Base-by-base conservation (phyloP, 1,284 basidiomycete genomes). In the Mycena citricolor region DNA sequence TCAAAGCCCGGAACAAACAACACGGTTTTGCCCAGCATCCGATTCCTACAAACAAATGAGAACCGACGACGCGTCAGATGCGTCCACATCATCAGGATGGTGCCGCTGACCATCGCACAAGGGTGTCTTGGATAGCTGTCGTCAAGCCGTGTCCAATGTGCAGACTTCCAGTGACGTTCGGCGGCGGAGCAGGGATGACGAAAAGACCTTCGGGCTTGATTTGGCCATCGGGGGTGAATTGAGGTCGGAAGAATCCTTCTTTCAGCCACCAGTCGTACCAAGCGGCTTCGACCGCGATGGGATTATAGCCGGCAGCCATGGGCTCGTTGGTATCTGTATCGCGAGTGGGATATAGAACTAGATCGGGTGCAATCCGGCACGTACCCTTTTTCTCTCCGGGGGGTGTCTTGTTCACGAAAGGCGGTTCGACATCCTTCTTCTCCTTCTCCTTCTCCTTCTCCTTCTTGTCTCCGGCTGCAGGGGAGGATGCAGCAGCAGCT, bases 251-350 rank as follows among this genome's bases (percentile, higher is more conserved):
- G 76, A 86, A 97, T 10, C 90, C 90, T 62, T 89, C 76, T 21
- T 83, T 79, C 44, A 85, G 75, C 97, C 97, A 99, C 97, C 97
- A 99, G 59, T 95, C 92, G 62, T 97, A 99, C 93, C 97, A 98
- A 8, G 93, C 88, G 5, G 94, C 79, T 65, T 99, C 97, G 52
- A 99, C 87, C 40, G 92, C 91, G 54, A 89, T 84, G 10, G 95
- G 97, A 65, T 99, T 95, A 72, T 98, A 99, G 4, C 89, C 90
- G 23, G 77, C 76, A 10, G 88, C 79, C 86, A 97, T 94, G 5
- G 92, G 89, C 53, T 86, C 76, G 3, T 87, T 82, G 49, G 97
- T 74, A 67, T 98, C 94, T 94, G 54, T 7, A 32, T 6, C 16
- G 13, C 20, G 33, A 32, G 24, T 44, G 40, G 47, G 32, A 25